Conservation (phyloP, 2,329 filamentous ascomycete genomes). For the Penicillium sp. region DNA sequence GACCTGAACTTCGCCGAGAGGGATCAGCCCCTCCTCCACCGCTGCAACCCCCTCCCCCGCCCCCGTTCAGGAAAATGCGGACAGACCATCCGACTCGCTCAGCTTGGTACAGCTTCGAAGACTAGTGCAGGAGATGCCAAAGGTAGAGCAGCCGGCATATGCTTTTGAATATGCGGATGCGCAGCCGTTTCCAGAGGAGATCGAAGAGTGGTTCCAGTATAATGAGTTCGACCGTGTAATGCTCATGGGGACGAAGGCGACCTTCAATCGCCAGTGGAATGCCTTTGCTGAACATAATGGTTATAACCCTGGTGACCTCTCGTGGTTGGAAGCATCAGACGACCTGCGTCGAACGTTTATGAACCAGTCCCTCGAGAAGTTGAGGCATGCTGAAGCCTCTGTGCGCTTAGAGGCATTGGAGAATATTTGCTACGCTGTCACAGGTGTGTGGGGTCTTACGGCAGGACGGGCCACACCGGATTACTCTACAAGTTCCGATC, state of each 20-base stretch:
- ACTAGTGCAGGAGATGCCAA: slow-evolving; percentile 68
- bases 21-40: slow-evolving; percentile 40
- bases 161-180: slow-evolving; percentile 77
- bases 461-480: slow-evolving; percentile 45
- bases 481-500: slow-evolving; percentile 28
- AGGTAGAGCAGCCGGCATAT: slow-evolving; percentile 66
- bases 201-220: slow-evolving; percentile 98
- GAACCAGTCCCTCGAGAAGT: slow-evolving; percentile 31
- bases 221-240: slow-evolving; percentile 78
- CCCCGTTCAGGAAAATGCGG: slow-evolving; percentile 37
- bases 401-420: slow-evolving; percentile 45
- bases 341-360: slow-evolving; percentile 46
- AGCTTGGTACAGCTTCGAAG: slow-evolving; percentile 68
- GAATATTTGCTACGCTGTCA: slow-evolving; percentile 50
- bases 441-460: slow-evolving; percentile 67
- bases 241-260: slow-evolving; percentile 66
- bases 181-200: slow-evolving; percentile 72
- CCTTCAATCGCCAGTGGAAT: slow-evolving; percentile 73
- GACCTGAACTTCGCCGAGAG: slow-evolving; percentile 38
- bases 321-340: slow-evolving; percentile 63
- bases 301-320: slow-evolving; percentile 38
- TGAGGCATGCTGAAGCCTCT: slow-evolving; percentile 38
- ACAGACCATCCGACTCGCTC: slow-evolving; percentile 59
- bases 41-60: slow-evolving; percentile 44
- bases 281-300: slow-evolving; percentile 43